Evolutionary conservation across 495 filamentous ascomycete genomes (phyloP).

Genomic region (Penicillium odoratum): DNA sequence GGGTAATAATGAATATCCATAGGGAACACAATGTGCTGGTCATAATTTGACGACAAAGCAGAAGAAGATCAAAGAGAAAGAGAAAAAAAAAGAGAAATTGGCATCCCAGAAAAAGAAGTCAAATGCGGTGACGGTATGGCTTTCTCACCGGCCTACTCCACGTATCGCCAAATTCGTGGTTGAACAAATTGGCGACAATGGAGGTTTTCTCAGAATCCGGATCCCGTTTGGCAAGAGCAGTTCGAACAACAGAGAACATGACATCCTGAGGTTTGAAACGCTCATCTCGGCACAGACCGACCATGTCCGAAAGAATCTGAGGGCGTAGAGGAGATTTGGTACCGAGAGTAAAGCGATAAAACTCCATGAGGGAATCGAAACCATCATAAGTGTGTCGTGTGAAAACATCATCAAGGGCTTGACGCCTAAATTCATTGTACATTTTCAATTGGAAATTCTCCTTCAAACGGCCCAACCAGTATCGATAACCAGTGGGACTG

Average conservation of each 20-base stretch:
- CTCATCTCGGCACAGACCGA: constrained; percentile 42
- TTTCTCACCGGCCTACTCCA: constrained; percentile 9
- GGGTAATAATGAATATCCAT: constrained; percentile 23
- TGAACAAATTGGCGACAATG: not conserved
- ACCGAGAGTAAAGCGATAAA: constrained; percentile 56
- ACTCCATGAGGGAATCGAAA: constrained; percentile 56
- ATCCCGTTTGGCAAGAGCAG: not conserved
- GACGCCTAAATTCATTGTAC: constrained; percentile 75
- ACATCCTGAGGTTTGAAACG: not conserved
- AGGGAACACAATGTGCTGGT: constrained; percentile 26
- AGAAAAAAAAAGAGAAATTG: constrained; percentile 17
- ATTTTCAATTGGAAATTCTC: constrained; percentile 74
- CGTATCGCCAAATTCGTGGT: not conserved
- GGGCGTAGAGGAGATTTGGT: constrained; percentile 49
- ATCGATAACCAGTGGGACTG: constrained; percentile 58
- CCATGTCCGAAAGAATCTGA: constrained; percentile 53
- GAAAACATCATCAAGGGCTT: constrained; percentile 65
- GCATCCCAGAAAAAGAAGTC: constrained; percentile 4
- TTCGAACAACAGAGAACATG: not conserved
- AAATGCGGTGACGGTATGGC: constrained; percentile 20
- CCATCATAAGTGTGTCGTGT: constrained; percentile 50
- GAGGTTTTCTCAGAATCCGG: not conserved
- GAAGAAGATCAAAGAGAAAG: constrained; percentile 15
- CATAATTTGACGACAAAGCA: constrained; percentile 27
- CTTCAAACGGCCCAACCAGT: constrained; percentile 77